phyloP scores from a whole-genome alignment of 2,329 filamentous ascomycete species.

The Monosporascus sp. region DNA sequence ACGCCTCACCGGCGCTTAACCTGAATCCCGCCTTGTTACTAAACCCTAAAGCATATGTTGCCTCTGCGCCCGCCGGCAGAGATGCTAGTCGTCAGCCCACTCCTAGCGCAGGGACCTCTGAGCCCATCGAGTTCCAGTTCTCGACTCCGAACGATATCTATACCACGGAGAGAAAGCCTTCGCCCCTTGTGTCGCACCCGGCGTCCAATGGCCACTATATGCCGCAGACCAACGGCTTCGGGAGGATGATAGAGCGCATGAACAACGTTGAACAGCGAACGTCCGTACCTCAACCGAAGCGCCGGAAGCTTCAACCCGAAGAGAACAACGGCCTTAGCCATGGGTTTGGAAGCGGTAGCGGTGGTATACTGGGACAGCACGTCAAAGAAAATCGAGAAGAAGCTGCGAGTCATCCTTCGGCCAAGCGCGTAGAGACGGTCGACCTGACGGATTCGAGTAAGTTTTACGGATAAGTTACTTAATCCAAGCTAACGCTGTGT shows the following conservation, averaged over 20 bases:
- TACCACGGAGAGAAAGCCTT: conserved; percentile 10
- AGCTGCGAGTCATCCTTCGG: conserved; percentile 23
- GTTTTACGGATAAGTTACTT: conserved; percentile 33
- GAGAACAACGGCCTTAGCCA: conserved; percentile 37
- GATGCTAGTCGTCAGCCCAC: conserved; percentile 16
- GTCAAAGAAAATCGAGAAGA: conserved; percentile 56
- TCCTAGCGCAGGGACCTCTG: conserved; percentile 23
- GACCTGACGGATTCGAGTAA: conserved; percentile 51
- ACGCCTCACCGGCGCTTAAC: conserved; percentile 12
- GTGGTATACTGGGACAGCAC: conserved; percentile 60
- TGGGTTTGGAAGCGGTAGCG: conserved; percentile 41
- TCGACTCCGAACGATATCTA: conserved; percentile 24
- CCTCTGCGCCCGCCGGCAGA: conserved; percentile 8
- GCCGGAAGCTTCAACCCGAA: conserved; percentile 51
- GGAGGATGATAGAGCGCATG: conserved; percentile 66
- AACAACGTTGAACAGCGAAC: conserved; percentile 68
- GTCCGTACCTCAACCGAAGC: conserved; percentile 57
- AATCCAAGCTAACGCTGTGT: conserved; percentile 17
- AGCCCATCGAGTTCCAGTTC: conserved; percentile 39
- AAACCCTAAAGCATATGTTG: conserved; percentile 33
- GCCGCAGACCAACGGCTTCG: conserved; percentile 38
- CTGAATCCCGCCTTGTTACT: conserved; percentile 40
- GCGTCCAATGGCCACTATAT: conserved; percentile 7
- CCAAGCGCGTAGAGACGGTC: conserved; percentile 40
- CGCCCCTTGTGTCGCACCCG: conserved; percentile 8